Base-by-base conservation (phyloP, 2,329 filamentous ascomycete genomes). In the Ceratocystis diversiconidia region DNA sequence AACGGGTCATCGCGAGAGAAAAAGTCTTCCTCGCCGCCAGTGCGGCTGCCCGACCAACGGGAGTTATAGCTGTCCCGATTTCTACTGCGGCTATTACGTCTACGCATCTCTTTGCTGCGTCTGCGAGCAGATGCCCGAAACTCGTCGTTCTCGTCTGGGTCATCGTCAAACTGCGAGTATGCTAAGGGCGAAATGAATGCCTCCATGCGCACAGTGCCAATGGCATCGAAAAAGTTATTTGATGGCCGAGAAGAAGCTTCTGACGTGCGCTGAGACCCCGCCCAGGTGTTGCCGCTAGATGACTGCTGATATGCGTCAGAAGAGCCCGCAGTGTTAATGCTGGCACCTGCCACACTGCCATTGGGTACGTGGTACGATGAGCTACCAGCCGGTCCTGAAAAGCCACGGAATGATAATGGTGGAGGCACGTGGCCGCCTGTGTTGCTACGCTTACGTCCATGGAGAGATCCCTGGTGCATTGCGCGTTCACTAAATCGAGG, bases 141-240 rank as follows among this genome's bases (percentile, higher is more conserved):
- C 68, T 83, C 80, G 28, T 82, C 80, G 25, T 76, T 73, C 68
- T 82, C 80, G 64, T 80, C 77, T 0, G 77, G 64, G 52, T 76
- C 74, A 12, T 81, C 79, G 12, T 77, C 75, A 63, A 79, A 76
- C 32, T 76, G 76, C 1, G 76, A 76, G 68, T 79, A 77, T 1
- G 81, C 77, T 10, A 86, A 73, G 0, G 84, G 84, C 70, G 79
- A 85, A 70, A 99, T 95, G 74, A 97, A 99, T 0, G 94, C 94
- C 74, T 97, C 92, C 92, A 99, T 97, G 32, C 94, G 85, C 60
- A 97, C 85, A 1, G 92, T 97, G 1, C 92, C 91, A 66, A 95
- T 87, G 1, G 88, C 88, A 70, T 95, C 91, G 72, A 94, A 94
- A 76, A 94, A 92, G 73, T 85, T 85, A 66, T 76, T 77, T 0